Evolutionary conservation across 1,284 basidiomycete species (phyloP), one percentile per base, ranked within the genome.

Genomic region (Coniferiporia weirii): DNA sequence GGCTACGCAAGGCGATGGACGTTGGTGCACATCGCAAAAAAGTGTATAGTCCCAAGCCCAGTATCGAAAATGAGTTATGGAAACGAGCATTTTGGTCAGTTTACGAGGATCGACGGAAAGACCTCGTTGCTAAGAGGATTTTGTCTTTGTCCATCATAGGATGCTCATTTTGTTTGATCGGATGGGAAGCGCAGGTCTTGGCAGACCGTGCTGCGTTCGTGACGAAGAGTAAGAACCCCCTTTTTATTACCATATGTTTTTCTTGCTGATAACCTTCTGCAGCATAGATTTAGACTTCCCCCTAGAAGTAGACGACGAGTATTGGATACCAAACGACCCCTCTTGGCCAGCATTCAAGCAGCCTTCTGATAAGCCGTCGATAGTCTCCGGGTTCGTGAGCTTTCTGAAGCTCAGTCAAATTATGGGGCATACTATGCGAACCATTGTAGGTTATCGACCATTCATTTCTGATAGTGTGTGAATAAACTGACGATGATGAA

Each of bases 261-360:
- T 51, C 52, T 63, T 53, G 35, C 44, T 53, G 17, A 36, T 19
- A 48, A 2, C 45, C 44, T 45, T 52, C 52, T 57, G 3, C 66
- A 89, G 88, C 69, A 87, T 89, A 68, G 91, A 95, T 69, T 74
- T 88, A 22, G 89, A 90, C 43, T 76, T 88, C 52, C 91, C 91
- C 0, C 73, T 90, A 7, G 89, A 91, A 67, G 85, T 95, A 5
- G 89, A 94, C 64, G 94, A 96, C 67, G 89, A 93, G 63, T 92
- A 85, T 66, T 93, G 89, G 91, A 81, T 84, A 65, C 68, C 74
- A 54, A 76, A 78, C 1, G 75, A 80, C 57, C 75, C 78, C n/a
- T 36, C 56, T 4, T 68, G 76, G 19, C 61, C 70, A 48, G 73
- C 75, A 20, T 89, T 87, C 68, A 73, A 73, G 52, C 91, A 93